Evolutionary conservation across 768 basidiomycete genomes (phyloP), one percentile per base, ranked within the genome.

Genomic region (Boletus insuetus): DNA sequence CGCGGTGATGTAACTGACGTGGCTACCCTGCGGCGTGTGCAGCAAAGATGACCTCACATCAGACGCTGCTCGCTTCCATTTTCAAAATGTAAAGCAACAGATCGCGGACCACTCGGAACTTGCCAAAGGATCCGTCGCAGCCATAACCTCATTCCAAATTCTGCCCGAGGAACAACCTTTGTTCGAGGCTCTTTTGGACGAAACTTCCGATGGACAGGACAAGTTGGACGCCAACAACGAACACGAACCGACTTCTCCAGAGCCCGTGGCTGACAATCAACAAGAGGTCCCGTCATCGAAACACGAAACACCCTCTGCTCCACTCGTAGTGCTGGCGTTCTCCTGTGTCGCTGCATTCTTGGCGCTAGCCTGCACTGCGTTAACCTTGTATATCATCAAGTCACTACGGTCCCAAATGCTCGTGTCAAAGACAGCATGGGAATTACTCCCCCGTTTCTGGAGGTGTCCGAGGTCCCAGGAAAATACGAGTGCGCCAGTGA

Each of bases 41-140:
- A 68, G 63, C 22, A 59, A 50, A 53, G 49, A 68, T 63, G 48
- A 45, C 48, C 47, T 51, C 42, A 46, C 51, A 51, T 38, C 47
- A 42, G 65, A 65, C 37, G 52, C 71, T 42, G 46, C 69, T n/a
- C 63, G 66, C 55, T 61, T 77, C 31, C 69, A 66, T 53, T 53
- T 68, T 53, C 65, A 69, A 38, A 68, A 64, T 35, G 48, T 64
- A 31, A 64, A 71, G 44, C 64, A 72, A 22, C 72, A 71, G 46
- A 61, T 64, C 35, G 68, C 62, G 37, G 59, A 67, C 31, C 64
- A 73, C 54, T 64, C 72, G 24, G 57, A 65, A 42, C 63, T 69
- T 34, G 63, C 61, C 19, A 58, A 54, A 26, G 67, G 67, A 43
- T 63, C 64, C 32, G 55, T 68, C 42, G 69, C 68, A 51, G 68